These are phyloP conservation scores for Apodospora peruviana DNA, from an alignment of 495 filamentous ascomycete genomes.

Conservation along the genomic window DNA sequence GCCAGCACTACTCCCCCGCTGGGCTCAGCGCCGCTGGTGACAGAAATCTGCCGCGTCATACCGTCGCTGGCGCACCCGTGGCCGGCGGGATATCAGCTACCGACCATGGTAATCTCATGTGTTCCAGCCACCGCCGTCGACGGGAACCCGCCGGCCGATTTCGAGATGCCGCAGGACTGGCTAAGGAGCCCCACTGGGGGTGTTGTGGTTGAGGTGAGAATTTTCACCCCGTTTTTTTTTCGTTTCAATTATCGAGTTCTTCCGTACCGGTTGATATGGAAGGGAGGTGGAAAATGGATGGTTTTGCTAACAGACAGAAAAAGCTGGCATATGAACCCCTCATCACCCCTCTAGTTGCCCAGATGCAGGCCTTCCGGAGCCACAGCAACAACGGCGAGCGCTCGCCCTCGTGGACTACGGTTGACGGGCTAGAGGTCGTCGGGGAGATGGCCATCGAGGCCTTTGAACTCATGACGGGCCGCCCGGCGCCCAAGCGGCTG, in stretches of 20 bases:
- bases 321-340: constrained; percentile 69
- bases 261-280: no score
- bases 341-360: constrained; percentile 62
- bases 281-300: no score
- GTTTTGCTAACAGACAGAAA: neutral
- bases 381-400: no score
- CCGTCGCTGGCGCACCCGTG: constrained; percentile 54
- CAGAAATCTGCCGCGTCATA: constrained; percentile 56
- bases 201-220: constrained; percentile 62
- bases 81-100: constrained; percentile 57
- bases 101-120: constrained; percentile 72
- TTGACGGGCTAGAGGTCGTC: constrained; percentile 76
- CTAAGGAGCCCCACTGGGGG: constrained; percentile 71
- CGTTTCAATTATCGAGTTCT: neutral
- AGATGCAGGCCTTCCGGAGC: constrained; percentile 51
- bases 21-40: neutral
- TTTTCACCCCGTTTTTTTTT: neutral
- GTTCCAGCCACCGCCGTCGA: constrained; percentile 64
- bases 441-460: constrained; percentile 78
- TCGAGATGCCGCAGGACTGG: constrained; percentile 71
- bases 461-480: constrained; percentile 79
- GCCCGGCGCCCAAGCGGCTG: constrained; percentile 65
- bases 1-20: neutral
- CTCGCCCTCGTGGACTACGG: constrained; percentile 65
- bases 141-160: constrained; percentile 61